Evolutionary conservation across 306 rosid species (phyloP).

Genomic region (Senna tora): DNA sequence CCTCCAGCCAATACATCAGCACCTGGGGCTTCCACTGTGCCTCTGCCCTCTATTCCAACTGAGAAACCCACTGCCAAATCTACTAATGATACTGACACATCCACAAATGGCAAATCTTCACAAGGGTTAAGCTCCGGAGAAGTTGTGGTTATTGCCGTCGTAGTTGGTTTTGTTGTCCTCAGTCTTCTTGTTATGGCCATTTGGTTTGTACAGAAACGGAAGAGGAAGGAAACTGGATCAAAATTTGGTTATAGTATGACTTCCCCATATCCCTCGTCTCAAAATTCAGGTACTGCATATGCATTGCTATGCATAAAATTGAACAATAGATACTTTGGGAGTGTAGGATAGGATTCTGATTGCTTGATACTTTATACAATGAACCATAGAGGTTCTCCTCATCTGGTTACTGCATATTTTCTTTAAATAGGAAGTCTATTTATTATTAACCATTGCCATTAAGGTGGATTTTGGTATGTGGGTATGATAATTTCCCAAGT

Average conservation of each 20-base stretch:
- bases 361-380: conserved; percentile 13
- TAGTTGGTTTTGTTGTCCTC: conserved; percentile 68
- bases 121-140: conserved; percentile 53
- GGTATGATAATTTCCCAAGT: too few species aligned
- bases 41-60: conserved; percentile 48
- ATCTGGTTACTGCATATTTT: conserved; percentile 19
- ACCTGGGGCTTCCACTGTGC: conserved; percentile 31
- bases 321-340: not conserved
- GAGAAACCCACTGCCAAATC: conserved; percentile 66
- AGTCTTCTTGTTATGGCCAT: conserved; percentile 68
- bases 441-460: conserved; percentile 9
- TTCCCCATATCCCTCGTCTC: conserved; percentile 90
- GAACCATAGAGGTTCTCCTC: conserved; percentile 9
- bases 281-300: conserved; percentile 78
- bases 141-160: conserved; percentile 62
- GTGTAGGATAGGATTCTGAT: not conserved
- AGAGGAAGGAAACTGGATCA: conserved; percentile 52
- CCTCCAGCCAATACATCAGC: conserved; percentile 49
- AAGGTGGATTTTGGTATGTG: not conserved
- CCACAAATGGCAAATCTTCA: conserved; percentile 37
- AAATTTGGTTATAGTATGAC: conserved; percentile 53
- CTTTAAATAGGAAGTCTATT: not conserved
- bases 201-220: conserved; percentile 66
- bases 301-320: not conserved
- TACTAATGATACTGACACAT: conserved; percentile 39